Percentiles rank a stretch among this genome's conserved stretches.
These are phyloP conservation scores for Apiotrichum siamense DNA, from an alignment of 1,284 basidiomycete species.

Conservation along the genomic window DNA sequence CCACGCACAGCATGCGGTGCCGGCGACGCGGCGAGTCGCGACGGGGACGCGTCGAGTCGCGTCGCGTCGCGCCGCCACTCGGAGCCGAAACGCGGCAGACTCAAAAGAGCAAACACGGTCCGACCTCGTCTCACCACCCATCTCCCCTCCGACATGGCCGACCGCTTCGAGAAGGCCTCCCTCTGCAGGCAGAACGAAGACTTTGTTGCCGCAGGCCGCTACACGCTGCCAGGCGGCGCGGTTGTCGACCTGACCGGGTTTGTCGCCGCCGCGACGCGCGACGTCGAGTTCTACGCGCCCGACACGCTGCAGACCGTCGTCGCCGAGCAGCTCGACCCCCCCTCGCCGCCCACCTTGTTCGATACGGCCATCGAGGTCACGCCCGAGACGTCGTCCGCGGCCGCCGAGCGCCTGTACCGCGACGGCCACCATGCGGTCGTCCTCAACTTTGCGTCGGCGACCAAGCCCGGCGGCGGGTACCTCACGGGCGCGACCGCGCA, in stretches of 20 bases:
- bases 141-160: not conserved
- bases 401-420: constrained; percentile 6
- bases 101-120: too few relatives aligned
- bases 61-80: too few relatives aligned
- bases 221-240: not conserved
- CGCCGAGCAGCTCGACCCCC: not conserved
- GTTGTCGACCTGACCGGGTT: constrained; percentile 7
- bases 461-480: constrained; percentile 16
- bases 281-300: constrained; percentile 1
- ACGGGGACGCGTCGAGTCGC: too few relatives aligned
- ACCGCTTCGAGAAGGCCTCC: not conserved
- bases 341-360: not conserved
- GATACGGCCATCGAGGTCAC: constrained; percentile 2
- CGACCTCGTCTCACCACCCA: not conserved
- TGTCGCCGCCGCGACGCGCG: not conserved
- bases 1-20: too few relatives aligned
- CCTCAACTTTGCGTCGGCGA: constrained; percentile 18
- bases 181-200: constrained; percentile 10
- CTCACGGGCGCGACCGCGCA: constrained; percentile 13
- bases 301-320: not conserved
- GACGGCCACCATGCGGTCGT: constrained; percentile 1
- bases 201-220: constrained; percentile 4
- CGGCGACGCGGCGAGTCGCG: too few relatives aligned
- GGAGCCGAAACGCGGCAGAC: too few relatives aligned
- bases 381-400: constrained; percentile 9